Evolutionary conservation across 805 yeast species (phyloP).

Genomic region (Torulaspora gathmanii): DNA sequence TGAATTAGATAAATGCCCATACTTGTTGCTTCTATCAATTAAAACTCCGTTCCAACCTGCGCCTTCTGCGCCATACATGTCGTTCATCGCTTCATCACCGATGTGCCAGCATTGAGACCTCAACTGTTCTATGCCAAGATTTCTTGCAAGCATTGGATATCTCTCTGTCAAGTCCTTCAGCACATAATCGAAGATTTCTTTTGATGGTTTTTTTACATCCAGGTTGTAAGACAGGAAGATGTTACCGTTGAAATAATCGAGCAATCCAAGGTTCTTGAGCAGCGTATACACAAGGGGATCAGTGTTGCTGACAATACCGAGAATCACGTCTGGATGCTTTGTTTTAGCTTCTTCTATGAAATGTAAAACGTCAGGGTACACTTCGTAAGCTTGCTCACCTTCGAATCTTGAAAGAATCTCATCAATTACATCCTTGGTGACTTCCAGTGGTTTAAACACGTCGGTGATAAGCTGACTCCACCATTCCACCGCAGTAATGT

Average conservation of each 20-base stretch:
- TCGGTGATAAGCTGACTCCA: conserved; percentile 51
- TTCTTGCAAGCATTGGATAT: conserved; percentile 17
- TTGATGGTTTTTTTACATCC: conserved; percentile 50
- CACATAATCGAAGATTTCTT: conserved; percentile 43
- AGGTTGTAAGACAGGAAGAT: conserved; percentile 55
- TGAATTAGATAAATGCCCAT: conserved; percentile 23
- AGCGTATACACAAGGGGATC: conserved; percentile 50
- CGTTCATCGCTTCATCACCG: conserved; percentile 59
- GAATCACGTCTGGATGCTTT: conserved; percentile 32
- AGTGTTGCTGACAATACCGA: conserved; percentile 56
- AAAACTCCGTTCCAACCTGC: conserved; percentile 63
- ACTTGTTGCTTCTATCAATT: conserved; percentile 43
- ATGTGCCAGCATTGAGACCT: conserved; percentile 50
- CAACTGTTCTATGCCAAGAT: conserved; percentile 18
- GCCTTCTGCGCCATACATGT: conserved; percentile 45
- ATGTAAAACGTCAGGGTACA: conserved; percentile 51
- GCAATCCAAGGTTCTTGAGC: conserved; percentile 44
- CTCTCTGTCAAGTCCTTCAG: conserved; percentile 28
- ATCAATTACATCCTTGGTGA: conserved; percentile 39
- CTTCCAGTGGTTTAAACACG: conserved; percentile 38
- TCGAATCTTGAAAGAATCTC: conserved; percentile 48
- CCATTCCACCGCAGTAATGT: conserved; percentile 44
- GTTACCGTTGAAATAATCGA: conserved; percentile 38
- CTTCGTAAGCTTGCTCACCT: conserved; percentile 47
- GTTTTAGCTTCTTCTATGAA: conserved; percentile 38